Base-by-base conservation (phyloP, 371 early-diverging fungal genomes). In the Mortierella sp. region DNA sequence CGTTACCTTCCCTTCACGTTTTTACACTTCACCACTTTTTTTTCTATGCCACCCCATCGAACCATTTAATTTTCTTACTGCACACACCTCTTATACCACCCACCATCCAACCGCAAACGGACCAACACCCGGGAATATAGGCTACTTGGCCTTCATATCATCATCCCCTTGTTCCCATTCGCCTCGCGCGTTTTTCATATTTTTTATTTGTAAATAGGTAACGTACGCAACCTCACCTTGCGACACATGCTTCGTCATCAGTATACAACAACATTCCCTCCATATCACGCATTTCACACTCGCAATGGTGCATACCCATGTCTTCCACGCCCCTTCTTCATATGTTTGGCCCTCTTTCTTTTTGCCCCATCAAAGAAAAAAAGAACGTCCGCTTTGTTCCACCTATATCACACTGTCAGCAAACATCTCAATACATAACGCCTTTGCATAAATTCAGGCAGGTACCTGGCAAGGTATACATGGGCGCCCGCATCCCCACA, bases 171-270 rank as follows among this genome's bases (percentile, higher is more conserved):
- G 58, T 34, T 58, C 58, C 31, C 58, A 0, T 31, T 9, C 34
- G 8, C 34, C 58, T 34, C 58, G 58, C 37, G 58, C 34, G 37
- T 37, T 58, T n/a, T 58, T 58, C 58, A 34, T 58, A 34, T 34
- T 58, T 19, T 58, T 34, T n/a, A n/a, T n/a, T 58, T 58, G 58
- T 58, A 58, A 58, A 58, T 58, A 58, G 58, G 58, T 58, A 58
- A 58, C 58, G 58, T 58, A 58, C 29, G 7, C 34, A 55, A 16
- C 48, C 58, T 22, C 29, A 16, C 37, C 19, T 34, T 0, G 37
- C 58, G 37, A 58, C 34, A 58, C 16, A 58, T 58, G 58, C 19
- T 19, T 58, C 34, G 19, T 58, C 58, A 58, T 22, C 50, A 50
- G 14, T 9, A 58, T 0, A 7, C 7, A 31, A 19, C 31, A 14